phyloP scores from a whole-genome alignment of 495 filamentous ascomycete species.

The Neurospora africana region DNA sequence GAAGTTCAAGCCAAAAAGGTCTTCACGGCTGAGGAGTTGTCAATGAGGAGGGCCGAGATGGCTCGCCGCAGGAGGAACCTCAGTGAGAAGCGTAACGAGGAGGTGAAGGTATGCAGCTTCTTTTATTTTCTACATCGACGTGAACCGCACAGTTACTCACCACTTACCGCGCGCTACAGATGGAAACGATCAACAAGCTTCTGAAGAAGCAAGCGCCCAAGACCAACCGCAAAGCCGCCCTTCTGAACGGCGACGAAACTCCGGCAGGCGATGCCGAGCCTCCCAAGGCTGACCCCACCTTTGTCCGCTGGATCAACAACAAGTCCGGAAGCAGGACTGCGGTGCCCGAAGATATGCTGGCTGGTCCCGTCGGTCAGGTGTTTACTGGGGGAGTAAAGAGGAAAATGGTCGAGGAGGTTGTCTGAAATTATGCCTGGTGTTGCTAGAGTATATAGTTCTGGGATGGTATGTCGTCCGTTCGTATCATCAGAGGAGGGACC shows the following conservation, averaged over 20 bases:
- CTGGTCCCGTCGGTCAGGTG: constrained; percentile 51
- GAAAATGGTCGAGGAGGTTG: constrained; percentile 38
- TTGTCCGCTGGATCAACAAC: constrained; percentile 70
- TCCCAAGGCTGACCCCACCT: constrained; percentile 52
- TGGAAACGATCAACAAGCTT: constrained; percentile 97
- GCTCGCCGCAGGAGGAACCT: constrained; percentile 87
- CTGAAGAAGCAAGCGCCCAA: constrained; percentile 94
- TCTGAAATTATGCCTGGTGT: constrained; percentile 3
- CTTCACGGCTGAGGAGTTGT: constrained; percentile 86
- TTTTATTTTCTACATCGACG: background rate
- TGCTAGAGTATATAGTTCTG: background rate
- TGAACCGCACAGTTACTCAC: background rate
- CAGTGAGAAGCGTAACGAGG: constrained; percentile 96
- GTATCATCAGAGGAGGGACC: background rate
- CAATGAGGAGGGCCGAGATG: constrained; percentile 94
- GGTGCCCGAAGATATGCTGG: constrained; percentile 78
- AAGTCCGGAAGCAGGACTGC: constrained; percentile 55
- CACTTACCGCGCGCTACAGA: constrained; percentile 35
- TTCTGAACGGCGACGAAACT: constrained; percentile 41
- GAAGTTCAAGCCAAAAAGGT: constrained; percentile 90
- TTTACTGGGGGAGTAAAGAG: constrained; percentile 33
- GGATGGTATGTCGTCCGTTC: background rate
- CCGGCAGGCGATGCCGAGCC: constrained; percentile 28
- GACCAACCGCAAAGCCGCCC: constrained; percentile 43
- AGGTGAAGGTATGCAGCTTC: constrained; percentile 68